phyloP scores from a whole-genome alignment of 768 basidiomycete genomes.

The Auricularia heimuer region DNA sequence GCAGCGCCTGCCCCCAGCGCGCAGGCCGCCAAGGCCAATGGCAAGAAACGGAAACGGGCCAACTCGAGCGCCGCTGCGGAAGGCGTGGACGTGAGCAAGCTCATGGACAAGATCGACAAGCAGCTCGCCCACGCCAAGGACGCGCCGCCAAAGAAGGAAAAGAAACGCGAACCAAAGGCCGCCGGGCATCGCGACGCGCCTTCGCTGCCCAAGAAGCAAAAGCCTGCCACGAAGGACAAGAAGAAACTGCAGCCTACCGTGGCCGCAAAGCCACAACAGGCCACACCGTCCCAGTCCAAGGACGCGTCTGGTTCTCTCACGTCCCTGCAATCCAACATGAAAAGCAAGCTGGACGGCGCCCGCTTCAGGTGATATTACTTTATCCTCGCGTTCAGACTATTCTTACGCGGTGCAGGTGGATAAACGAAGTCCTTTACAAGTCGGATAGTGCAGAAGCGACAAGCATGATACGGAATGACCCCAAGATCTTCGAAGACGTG shows the following conservation, averaged over 20 bases:
- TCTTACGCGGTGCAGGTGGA: constrained; percentile 45
- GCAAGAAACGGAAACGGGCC: constrained; percentile 5
- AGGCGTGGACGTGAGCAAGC: not conserved
- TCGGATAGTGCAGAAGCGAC: constrained; percentile 65
- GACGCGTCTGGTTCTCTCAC: constrained; percentile 33
- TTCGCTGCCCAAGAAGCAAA: not conserved
- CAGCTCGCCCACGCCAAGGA: not conserved
- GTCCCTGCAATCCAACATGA: constrained; percentile 66
- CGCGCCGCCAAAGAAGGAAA: too few relatives aligned
- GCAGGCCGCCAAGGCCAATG: not conserved
- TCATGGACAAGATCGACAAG: constrained; percentile 7
- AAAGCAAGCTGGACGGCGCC: constrained; percentile 73
- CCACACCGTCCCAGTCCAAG: not conserved
- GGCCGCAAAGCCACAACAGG: not conserved
- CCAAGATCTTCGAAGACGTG: constrained; percentile 76
- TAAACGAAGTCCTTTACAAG: constrained; percentile 91
- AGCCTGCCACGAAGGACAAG: not conserved
- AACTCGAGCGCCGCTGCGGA: not conserved
- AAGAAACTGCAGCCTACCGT: not conserved
- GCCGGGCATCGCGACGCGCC: too few relatives aligned
- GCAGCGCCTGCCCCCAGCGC: not conserved
- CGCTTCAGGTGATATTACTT: constrained; percentile 56
- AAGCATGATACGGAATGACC: constrained; percentile 76
- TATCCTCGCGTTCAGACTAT: not conserved
- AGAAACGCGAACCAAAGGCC: not conserved